Percentiles rank a stretch among this genome's conserved stretches.
Conservation (phyloP, 163 green algal species). For the Picocystis sp. region DNA sequence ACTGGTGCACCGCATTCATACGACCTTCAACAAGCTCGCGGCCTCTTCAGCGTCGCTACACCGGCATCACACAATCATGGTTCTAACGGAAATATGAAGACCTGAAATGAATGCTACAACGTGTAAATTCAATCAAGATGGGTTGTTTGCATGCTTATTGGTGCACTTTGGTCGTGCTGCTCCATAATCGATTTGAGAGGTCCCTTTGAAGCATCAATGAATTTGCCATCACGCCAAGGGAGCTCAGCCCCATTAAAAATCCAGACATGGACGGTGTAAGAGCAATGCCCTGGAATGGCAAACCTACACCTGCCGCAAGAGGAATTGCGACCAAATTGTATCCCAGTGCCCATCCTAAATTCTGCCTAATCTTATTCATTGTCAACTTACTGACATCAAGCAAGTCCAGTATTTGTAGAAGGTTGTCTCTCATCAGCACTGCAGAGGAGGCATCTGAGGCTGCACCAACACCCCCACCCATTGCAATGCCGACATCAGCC, state of each 20-base stretch:
- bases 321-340: conserved; percentile 82
- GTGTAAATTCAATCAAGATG: no score
- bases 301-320: conserved; percentile 57
- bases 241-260: conserved; percentile 64
- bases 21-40: no score
- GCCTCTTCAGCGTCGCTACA: no score
- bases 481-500: conserved; percentile 86
- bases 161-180: no score
- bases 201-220: conserved; percentile 44
- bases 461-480: conserved; percentile 75
- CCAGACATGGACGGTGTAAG: conserved; percentile 62
- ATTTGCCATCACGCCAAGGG: conserved; percentile 64
- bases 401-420: conserved; percentile 67
- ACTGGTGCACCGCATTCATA: no score
- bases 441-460: conserved; percentile 68
- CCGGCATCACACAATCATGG: no score
- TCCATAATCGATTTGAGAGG: no score
- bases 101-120: no score
- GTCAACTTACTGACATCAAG: conserved; percentile 62
- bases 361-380: conserved; percentile 82
- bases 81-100: no score
- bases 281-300: conserved; percentile 48
- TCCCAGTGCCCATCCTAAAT: conserved; percentile 78
- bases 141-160: no score
- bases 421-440: conserved; percentile 64